These are phyloP conservation scores for Xylariaceae sp. DNA, from an alignment of 2,329 filamentous ascomycete genomes.

Conservation along the genomic window DNA sequence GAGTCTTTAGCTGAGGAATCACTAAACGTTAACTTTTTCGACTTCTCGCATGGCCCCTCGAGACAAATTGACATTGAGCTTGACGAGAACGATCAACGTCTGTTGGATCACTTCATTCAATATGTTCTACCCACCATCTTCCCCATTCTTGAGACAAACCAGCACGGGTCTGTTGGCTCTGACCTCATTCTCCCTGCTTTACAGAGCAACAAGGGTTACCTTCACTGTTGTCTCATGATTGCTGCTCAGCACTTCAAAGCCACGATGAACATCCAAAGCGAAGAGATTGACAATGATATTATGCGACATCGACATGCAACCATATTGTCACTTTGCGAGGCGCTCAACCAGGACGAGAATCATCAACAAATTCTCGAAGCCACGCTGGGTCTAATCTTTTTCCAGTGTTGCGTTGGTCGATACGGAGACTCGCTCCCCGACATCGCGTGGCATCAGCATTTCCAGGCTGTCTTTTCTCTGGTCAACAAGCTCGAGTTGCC, in stretches of 20 bases:
- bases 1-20: constrained; percentile 65
- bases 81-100: constrained; percentile 79
- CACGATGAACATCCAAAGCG: constrained; percentile 60
- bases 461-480: constrained; percentile 82
- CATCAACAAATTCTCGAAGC: constrained; percentile 89
- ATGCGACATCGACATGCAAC: constrained; percentile 88
- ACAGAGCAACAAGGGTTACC: constrained; percentile 86
- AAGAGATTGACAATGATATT: constrained; percentile 84
- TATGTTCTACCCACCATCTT: constrained; percentile 86
- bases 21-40: constrained; percentile 76
- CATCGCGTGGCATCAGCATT: constrained; percentile 96
- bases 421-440: constrained; percentile 81
- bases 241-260: constrained; percentile 89
- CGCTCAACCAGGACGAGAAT: constrained; percentile 73
- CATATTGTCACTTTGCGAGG: constrained; percentile 79
- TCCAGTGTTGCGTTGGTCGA: constrained; percentile 86
- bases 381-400: constrained; percentile 91
- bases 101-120: constrained; percentile 88
- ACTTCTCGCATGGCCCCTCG: constrained; percentile 67
- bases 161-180: constrained; percentile 74
- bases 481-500: constrained; percentile 82
- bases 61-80: constrained; percentile 74
- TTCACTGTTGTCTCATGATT: constrained; percentile 93
- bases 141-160: constrained; percentile 85
- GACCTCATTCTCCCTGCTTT: constrained; percentile 84